Evolutionary conservation across 805 yeast species (phyloP), one percentile per base, ranked within the genome.

Genomic region (Ogataea nonfermentans): DNA sequence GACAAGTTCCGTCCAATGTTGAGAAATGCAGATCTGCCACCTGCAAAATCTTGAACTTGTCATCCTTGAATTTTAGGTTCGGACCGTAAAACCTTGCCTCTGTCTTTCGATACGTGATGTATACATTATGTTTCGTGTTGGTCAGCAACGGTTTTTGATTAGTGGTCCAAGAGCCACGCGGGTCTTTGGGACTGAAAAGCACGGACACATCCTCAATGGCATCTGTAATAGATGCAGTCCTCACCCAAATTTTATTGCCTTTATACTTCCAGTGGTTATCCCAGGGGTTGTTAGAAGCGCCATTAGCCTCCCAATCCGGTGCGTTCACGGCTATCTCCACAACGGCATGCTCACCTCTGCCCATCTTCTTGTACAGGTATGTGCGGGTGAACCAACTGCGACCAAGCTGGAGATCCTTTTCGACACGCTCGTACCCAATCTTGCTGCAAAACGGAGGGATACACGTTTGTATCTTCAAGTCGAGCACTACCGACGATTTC

Each of bases 1-100:
- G 68, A 55, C 98, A 93, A 33, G 61, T 60, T 10, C 97, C 97
- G 38, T 67, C 72, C 5, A 89, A 90, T 0, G 95, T 84, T n/a
- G 93, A 74, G 57, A 84, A 81, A 62, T 93, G 99, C 41, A 91
- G 66, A 59, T 93, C 98, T 0, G 97, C 95, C 4, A 91, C 77
- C 61, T 93, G 99, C 9, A 88, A 62, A 29, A 93, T 81, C 59
- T 84, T 91, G 62, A 81, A 86, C 39, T 68, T 73, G 4, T 38
- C 34, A 17, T 47, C 16, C 2, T 50, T 40, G 6, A 46, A 35
- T 6, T 29, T n/a, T 7, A 46, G 32, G 4, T 27, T 17, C 12
- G 48, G 48, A 24, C 29, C 12, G 10, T 14, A 16, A 10, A 43
- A 22, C 9, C 20, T 15, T 16, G 30, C 15, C 12, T 29, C 14